Base-by-base conservation (phyloP, 352 stramenopile genomes). In the Phytophthora europaea region DNA sequence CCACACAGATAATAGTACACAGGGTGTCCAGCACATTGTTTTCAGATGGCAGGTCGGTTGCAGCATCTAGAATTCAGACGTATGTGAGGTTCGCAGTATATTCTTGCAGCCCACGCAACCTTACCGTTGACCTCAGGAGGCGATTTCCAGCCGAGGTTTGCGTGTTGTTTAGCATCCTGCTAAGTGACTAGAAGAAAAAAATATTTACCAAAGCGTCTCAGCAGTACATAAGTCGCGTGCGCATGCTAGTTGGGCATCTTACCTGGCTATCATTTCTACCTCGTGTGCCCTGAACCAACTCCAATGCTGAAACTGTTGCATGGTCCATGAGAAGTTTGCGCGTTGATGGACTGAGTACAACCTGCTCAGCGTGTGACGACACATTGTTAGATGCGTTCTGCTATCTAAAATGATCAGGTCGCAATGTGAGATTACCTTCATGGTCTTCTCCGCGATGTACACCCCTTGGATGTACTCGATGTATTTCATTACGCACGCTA, bases 391-490 rank as follows among this genome's bases (percentile, higher is more conserved):
- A 23, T 50, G 43, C 10, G 16, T 12, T 50, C 7, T 20, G 18
- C 18, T 50, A 22, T 10, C 16, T 50, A 50, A 43, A 23, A 50
- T 22, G 8, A 40, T 18, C 33, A 22, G 20, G 15, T 59, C 7
- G n/a, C 8, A 33, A 6, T 10, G 50, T 6, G 54, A 16, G 51
- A 43, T 50, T n/a, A 92, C 88, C 86, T 93, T 94, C 60, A 96
- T 87, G 4, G 89, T 94, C 33, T 89, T 94, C 47, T 88, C 75
- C 12, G 88, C 90, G n/a, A 97, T 89, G 65, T 90, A 92, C 6
- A 97, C 84, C 10, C 90, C 90, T 80, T 97, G 90, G 38, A 94
- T 93, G 56, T 88, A 94, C 68, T 97, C 90, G 34, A 96, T 78
- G 73, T 97, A 97, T 69, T 92, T 87, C 81, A 96, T 90, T 56